Evolutionary conservation across 2,329 filamentous ascomycete genomes (phyloP), one percentile per base, ranked within the genome.

Genomic region (Rutstroemia sp.): DNA sequence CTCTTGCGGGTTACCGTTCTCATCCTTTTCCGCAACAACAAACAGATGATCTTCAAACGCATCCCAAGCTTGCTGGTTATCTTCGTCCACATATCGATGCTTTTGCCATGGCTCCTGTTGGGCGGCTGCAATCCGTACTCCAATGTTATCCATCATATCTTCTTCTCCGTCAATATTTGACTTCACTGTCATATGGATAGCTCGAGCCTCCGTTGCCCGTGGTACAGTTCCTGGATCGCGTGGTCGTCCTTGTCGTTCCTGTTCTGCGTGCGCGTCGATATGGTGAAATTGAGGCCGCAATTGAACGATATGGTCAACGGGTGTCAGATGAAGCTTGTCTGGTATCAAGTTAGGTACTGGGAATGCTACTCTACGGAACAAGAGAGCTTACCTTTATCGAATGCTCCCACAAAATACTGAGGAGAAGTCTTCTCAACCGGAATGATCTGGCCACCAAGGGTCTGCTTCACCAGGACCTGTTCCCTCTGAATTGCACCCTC

Each of bases 271-370:
- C 3, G 94, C 92, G 72, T 97, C 94, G 63, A 97, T 79, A 73
- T 97, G 91, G 72, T 96, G 90, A 59, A 95, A 87, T 67, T 96
- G 90, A 0, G 94, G 91, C 4, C 92, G 88, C 67, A 99, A 83
- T 69, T 95, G 90, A 44, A 95, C 88, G 46, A 96, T 82, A 2
- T 89, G 87, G 42, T 86, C 84, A 47, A 95, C 82, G 23, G 88
- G 88, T 0, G 90, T 95, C 41, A 97, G 82, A 73, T 96, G 90
- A 9, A 96, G 77, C 68, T 95, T 85, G 65, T 89, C 89, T 92
- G 62, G 7, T 19, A 23, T 14, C 39, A n/a, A 18, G 39, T 53
- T 47, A 63, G 34, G 60, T 23, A 45, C 9, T 27, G 50, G 6
- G 9, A 23, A 25, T 14, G 16, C 21, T 27, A 47, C 9, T n/a